phyloP scores from a whole-genome alignment of 75 land plant genomes.

The Sequoia sempervirens region DNA sequence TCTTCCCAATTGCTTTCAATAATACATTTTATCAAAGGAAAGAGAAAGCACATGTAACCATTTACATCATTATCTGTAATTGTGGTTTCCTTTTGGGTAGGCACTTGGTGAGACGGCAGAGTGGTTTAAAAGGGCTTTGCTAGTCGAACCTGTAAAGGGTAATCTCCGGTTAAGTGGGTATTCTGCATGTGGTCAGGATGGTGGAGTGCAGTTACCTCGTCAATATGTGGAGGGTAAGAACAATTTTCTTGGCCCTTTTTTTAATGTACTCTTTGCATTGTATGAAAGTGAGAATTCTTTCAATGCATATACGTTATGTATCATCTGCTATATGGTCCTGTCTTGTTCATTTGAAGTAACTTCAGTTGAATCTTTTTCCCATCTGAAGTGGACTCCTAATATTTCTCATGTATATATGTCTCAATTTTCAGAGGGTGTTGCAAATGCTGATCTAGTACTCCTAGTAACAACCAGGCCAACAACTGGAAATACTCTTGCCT shows the following conservation, averaged over 20 bases:
- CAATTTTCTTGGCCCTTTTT: background rate
- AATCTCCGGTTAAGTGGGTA: conserved; percentile 94
- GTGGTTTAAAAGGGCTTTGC: conserved; percentile 83
- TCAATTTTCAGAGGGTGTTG: conserved; percentile 75
- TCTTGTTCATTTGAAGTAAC: background rate
- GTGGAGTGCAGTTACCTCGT: conserved; percentile 95
- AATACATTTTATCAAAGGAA: background rate
- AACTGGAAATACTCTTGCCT: conserved; percentile 97
- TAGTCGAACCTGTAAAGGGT: conserved; percentile 96
- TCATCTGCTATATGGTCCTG: background rate
- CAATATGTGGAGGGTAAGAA: conserved; percentile 87
- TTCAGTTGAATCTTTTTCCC: background rate
- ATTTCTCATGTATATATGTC: conserved; percentile 4
- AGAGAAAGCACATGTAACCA: background rate
- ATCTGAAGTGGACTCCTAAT: background rate
- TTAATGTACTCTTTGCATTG: background rate
- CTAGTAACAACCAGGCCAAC: conserved; percentile 96
- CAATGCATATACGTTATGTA: background rate
- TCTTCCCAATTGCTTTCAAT: background rate
- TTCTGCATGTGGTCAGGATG: conserved; percentile 99
- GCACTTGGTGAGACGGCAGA: conserved; percentile 90
- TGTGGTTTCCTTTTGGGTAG: conserved; percentile 25
- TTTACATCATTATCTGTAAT: background rate
- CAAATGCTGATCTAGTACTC: conserved; percentile 90
- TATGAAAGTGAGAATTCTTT: background rate